Conservation (phyloP, 164 flowering plant species). For the Piper betle region DNA sequence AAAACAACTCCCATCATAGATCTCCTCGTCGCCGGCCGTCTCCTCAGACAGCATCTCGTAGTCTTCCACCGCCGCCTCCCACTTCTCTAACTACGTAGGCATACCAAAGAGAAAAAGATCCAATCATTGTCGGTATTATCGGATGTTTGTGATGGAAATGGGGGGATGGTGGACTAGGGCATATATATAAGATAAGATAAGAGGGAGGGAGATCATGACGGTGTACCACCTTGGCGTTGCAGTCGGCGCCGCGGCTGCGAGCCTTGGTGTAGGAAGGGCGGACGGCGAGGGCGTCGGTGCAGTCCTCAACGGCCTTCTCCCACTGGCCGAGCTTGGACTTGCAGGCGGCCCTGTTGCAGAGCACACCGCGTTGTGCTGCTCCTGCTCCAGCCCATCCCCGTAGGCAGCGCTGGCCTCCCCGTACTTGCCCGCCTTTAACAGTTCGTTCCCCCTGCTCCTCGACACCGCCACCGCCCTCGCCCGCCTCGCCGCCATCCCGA, state of each 20-base stretch:
- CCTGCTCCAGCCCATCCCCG: slow-evolving; percentile 57
- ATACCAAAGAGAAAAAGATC: background rate
- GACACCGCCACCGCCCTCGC: slow-evolving; percentile 38
- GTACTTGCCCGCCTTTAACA: slow-evolving; percentile 51
- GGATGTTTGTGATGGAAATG: too few relatives aligned
- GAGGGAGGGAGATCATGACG: background rate
- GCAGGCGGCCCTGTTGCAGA: slow-evolving; percentile 82
- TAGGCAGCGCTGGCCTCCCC: slow-evolving; percentile 50
- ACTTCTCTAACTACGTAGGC: slow-evolving; percentile 51
- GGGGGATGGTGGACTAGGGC: too few relatives aligned
- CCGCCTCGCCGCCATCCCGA: slow-evolving; percentile 19
- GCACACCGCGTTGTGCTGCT: slow-evolving; percentile 58
- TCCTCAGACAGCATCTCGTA: slow-evolving; percentile 64
- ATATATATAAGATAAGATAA: too few relatives aligned
- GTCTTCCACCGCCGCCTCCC: slow-evolving; percentile 70
- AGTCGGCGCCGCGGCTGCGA: slow-evolving; percentile 62
- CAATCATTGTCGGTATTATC: too few relatives aligned
- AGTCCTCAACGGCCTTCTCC: slow-evolving; percentile 76
- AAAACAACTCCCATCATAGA: too few relatives aligned
- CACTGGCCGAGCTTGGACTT: slow-evolving; percentile 54
- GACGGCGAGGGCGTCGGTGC: slow-evolving; percentile 41
- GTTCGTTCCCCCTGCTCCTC: slow-evolving; percentile 52
- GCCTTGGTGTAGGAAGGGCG: slow-evolving; percentile 71
- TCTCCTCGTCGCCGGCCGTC: slow-evolving; percentile 49
- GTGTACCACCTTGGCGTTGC: slow-evolving; percentile 51